Evolutionary conservation across 192 early-diverging fungal species (phyloP).

Genomic region (Phlyctochytrium planicorne): DNA sequence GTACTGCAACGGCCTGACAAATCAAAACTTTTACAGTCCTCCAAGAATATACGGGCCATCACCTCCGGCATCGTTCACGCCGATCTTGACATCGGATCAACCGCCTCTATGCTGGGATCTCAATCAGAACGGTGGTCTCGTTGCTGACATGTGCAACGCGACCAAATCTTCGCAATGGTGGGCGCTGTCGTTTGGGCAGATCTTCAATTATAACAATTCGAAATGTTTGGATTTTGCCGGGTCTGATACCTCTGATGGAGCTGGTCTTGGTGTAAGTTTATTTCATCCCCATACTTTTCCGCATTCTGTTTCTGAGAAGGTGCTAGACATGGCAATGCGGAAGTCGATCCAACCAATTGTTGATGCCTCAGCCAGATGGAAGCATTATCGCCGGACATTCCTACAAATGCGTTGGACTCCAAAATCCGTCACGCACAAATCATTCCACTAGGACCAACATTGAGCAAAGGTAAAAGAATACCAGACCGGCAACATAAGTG

Average conservation of each 20-base stretch:
- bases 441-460: neutral
- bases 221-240: slow-evolving; percentile 15
- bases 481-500: neutral
- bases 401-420: slow-evolving; percentile 5
- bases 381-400: neutral
- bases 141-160: slow-evolving; percentile 17
- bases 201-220: slow-evolving; percentile 5
- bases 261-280: slow-evolving; percentile 9
- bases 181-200: slow-evolving; percentile 19
- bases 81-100: neutral
- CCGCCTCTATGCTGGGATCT: neutral
- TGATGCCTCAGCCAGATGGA: neutral
- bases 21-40: neutral
- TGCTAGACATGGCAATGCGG: slow-evolving; percentile 1
- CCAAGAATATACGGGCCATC: neutral
- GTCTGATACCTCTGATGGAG: slow-evolving; percentile 11
- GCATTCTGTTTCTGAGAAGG: neutral
- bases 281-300: neutral
- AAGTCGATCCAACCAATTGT: slow-evolving; percentile 1
- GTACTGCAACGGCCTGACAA: neutral
- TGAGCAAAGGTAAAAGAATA: slow-evolving; percentile 19
- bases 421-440: neutral
- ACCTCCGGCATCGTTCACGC: neutral
- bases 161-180: slow-evolving; percentile 21
- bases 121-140: neutral